A percentile compares a stretch with the other conserved stretches of the same genome.
Conservation (phyloP, 1,284 basidiomycete species). For the Austropuccinia psidii region DNA sequence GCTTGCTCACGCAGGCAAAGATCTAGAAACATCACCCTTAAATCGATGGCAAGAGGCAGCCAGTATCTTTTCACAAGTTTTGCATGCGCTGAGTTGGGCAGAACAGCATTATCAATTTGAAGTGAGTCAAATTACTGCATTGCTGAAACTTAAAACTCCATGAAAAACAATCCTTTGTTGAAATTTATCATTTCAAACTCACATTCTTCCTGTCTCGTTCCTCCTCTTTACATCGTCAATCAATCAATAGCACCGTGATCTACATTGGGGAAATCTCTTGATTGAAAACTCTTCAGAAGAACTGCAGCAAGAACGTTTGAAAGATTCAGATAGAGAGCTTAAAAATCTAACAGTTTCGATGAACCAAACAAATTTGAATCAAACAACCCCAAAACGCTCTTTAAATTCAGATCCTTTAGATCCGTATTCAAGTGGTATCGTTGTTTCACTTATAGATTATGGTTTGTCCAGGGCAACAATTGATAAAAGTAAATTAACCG, state of each 20-base stretch:
- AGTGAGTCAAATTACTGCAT: neutral
- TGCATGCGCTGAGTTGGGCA: neutral
- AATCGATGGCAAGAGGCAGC: conserved; percentile 25
- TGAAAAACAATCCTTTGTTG: neutral
- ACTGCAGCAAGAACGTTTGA: neutral
- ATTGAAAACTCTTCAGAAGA: conserved; percentile 8
- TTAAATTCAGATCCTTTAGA: neutral
- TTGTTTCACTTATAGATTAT: conserved; percentile 22
- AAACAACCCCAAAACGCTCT: neutral
- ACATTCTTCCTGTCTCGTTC: neutral
- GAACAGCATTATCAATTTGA: conserved; percentile 32
- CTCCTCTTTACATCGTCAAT: neutral
- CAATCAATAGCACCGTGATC: conserved; percentile 27
- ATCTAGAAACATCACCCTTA: conserved; percentile 16
- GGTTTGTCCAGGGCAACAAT: conserved; percentile 29
- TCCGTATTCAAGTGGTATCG: neutral
- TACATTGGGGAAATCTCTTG: conserved; percentile 34
- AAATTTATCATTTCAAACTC: neutral
- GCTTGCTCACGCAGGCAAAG: conserved; percentile 18
- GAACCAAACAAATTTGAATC: neutral
- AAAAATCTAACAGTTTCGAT: neutral
- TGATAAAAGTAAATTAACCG: neutral
- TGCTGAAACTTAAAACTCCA: neutral
- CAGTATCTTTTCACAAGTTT: conserved; percentile 22
- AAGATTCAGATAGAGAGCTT: neutral